Evolutionary conservation across 139 green algal species (phyloP).

Genomic region (Ettlia oleoabundans): DNA sequence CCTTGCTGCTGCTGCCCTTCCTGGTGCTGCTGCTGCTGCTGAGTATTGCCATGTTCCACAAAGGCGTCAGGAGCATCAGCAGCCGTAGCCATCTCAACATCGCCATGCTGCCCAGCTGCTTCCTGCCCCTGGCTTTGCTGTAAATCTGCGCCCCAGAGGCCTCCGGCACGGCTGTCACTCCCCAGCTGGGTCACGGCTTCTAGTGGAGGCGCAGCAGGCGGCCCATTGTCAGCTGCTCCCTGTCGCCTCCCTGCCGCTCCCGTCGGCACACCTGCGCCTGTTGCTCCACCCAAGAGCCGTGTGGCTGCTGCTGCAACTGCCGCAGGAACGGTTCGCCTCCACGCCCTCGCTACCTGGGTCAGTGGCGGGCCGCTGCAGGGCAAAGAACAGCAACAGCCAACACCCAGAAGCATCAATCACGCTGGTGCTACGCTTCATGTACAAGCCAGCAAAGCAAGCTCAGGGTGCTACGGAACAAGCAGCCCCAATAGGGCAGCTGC

Average conservation of each 20-base stretch:
- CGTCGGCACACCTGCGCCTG: neutral
- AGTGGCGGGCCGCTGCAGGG: conserved; percentile 60
- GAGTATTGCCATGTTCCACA: neutral
- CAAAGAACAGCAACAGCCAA: conserved; percentile 58
- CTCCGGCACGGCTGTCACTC: neutral
- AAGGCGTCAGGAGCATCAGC: neutral
- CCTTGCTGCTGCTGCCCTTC: neutral
- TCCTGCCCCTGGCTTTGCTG: neutral
- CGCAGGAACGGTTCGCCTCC: neutral
- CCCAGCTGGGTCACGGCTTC: too few species aligned
- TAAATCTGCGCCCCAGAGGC: neutral
- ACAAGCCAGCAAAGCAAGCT: neutral
- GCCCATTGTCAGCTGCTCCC: too few species aligned
- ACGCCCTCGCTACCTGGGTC: conserved; percentile 40
- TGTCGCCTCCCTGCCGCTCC: neutral
- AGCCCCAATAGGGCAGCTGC: too few species aligned
- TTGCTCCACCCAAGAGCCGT: conserved; percentile 5
- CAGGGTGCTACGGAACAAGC: neutral
- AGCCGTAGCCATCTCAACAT: neutral
- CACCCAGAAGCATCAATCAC: conserved; percentile 57
- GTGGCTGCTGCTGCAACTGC: conserved; percentile 13
- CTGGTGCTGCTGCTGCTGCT: neutral
- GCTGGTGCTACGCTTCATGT: conserved; percentile 49
- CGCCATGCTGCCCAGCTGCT: conserved; percentile 7
- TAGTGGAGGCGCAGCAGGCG: too few species aligned